Conservation (phyloP, 208 protist genomes). For the Trypanosoma mega region DNA sequence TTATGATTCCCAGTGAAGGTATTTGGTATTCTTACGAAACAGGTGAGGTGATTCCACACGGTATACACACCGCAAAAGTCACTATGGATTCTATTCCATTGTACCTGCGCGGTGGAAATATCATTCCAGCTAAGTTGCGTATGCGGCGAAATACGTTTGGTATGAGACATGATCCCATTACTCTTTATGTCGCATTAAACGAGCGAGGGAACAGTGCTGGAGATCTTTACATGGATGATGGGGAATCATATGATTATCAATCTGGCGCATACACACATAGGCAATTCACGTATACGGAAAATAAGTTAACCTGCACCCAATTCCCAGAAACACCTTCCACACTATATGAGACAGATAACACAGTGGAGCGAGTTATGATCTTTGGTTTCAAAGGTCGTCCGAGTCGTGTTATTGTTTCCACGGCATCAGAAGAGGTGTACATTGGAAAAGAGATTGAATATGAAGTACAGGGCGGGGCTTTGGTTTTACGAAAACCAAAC, state of each 20-base stretch:
- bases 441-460: conserved; percentile 43
- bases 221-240: conserved; percentile 80
- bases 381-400: conserved; percentile 55
- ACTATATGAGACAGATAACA: conserved; percentile 28
- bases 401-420: conserved; percentile 22
- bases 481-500: conserved; percentile 64
- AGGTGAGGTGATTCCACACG: conserved; percentile 34
- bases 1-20: conserved; percentile 74
- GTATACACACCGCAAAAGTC: conserved; percentile 41
- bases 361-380: conserved; percentile 69
- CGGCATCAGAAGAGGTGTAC: neutral
- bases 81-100: conserved; percentile 90
- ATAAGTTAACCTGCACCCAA: conserved; percentile 31
- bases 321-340: neutral
- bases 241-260: conserved; percentile 64
- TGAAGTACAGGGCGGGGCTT: conserved; percentile 45
- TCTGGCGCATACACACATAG: conserved; percentile 50
- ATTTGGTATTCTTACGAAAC: conserved; percentile 78
- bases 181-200: conserved; percentile 89
- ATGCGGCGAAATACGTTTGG: conserved; percentile 78
- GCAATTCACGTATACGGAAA: conserved; percentile 47
- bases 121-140: conserved; percentile 92
- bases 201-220: conserved; percentile 57
- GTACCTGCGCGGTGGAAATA: conserved; percentile 91
- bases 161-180: conserved; percentile 92